Percentiles rank a stretch among this genome's conserved stretches.
Evolutionary conservation across 495 filamentous ascomycete genomes (phyloP).

Genomic region (Penicillium atrosanguineum): DNA sequence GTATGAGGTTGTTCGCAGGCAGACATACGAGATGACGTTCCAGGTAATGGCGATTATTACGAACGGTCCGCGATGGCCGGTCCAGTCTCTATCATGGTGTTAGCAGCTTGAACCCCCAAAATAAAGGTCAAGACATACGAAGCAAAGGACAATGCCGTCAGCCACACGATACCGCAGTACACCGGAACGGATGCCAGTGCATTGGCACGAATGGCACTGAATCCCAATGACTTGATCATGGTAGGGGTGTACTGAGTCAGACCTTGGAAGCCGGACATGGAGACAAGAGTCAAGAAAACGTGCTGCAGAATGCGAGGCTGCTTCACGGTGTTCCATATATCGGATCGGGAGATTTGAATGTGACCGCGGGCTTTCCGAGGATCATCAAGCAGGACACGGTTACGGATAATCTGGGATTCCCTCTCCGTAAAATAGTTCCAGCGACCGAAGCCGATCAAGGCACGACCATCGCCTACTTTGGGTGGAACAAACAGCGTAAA

Average conservation of each 20-base stretch:
- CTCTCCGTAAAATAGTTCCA: constrained; percentile 44
- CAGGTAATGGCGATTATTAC: constrained; percentile 40
- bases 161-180: constrained; percentile 43
- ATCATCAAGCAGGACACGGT: constrained; percentile 45
- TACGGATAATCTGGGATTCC: constrained; percentile 41
- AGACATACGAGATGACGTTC: constrained; percentile 43
- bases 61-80: constrained; percentile 43
- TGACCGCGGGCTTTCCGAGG: constrained; percentile 39
- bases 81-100: constrained; percentile 36
- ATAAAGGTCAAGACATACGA: constrained; percentile 22
- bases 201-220: constrained; percentile 45
- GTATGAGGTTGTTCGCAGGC: constrained; percentile 25
- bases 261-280: constrained; percentile 46
- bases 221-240: constrained; percentile 45
- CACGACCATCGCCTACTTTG: constrained; percentile 36
- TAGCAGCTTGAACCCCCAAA: not conserved
- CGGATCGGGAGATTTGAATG: constrained; percentile 38
- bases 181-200: constrained; percentile 51
- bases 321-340: constrained; percentile 40
- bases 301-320: constrained; percentile 44
- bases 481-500: constrained; percentile 51
- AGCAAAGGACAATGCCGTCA: constrained; percentile 40
- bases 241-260: constrained; percentile 39
- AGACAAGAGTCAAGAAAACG: constrained; percentile 38
- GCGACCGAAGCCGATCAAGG: constrained; percentile 40